phyloP scores from a whole-genome alignment of 2,329 filamentous ascomycete genomes.

The Helminthosporium solani region DNA sequence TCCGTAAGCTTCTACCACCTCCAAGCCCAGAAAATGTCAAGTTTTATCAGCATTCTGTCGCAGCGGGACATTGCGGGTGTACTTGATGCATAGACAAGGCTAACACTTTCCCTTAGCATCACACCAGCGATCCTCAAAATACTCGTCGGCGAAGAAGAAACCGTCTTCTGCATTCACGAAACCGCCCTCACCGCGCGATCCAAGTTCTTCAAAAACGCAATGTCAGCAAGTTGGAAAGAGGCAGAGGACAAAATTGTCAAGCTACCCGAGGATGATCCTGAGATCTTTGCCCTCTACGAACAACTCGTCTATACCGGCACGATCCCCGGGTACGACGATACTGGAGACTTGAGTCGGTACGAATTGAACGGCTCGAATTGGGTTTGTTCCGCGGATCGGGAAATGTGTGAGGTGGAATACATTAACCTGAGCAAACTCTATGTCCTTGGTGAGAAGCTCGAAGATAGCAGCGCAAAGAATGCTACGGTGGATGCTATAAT shows the following conservation, averaged over 20 bases:
- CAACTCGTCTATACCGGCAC: constrained; percentile 5
- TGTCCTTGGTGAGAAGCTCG: constrained; percentile 16
- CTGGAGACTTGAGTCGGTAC: background rate
- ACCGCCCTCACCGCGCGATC: constrained; percentile 1
- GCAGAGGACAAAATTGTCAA: constrained; percentile 5
- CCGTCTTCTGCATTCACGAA: constrained; percentile 5
- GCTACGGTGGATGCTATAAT: constrained; percentile 2
- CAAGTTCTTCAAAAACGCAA: constrained; percentile 8
- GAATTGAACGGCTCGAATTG: background rate
- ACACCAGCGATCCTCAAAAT: background rate
- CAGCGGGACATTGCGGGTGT: no score
- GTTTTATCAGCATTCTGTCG: no score
- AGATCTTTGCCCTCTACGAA: constrained; percentile 6
- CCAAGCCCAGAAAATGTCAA: no score
- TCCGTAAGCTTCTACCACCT: background rate
- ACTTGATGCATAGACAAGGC: no score
- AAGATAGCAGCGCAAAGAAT: constrained; percentile 13
- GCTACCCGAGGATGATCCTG: constrained; percentile 9
- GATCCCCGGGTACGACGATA: background rate
- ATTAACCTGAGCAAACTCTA: constrained; percentile 7
- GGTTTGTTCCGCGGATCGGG: background rate
- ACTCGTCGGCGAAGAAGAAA: constrained; percentile 1
- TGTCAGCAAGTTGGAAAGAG: constrained; percentile 8
- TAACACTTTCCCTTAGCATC: background rate
- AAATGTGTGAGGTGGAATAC: background rate